A percentile compares a stretch with the other conserved stretches of the same genome.
These are phyloP conservation scores for Boechera stricta DNA, from an alignment of 345 rosid genomes.

Conservation along the genomic window DNA sequence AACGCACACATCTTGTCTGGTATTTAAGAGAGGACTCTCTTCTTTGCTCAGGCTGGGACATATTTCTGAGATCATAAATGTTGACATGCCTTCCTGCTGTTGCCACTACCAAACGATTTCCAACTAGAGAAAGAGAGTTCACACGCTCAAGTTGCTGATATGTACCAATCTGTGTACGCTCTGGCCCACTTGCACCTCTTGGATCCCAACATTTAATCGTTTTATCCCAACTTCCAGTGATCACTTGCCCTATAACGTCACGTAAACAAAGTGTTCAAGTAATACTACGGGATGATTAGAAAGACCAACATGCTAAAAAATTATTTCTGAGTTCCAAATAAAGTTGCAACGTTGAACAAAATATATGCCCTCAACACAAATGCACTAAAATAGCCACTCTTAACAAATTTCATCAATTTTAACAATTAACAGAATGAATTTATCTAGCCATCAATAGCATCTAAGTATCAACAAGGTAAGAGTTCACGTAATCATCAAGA, in stretches of 20 bases:
- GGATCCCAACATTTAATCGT: slow-evolving; percentile 98
- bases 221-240: slow-evolving; percentile 97
- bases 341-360: slow-evolving; percentile 1
- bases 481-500: slow-evolving; percentile 2
- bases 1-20: slow-evolving; percentile 93
- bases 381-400: not conserved
- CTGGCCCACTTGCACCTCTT: slow-evolving; percentile 92
- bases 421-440: not conserved
- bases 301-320: slow-evolving; percentile 12
- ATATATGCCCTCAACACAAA: not conserved
- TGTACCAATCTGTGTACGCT: slow-evolving; percentile 81
- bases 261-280: slow-evolving; percentile 21
- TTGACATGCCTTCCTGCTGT: slow-evolving; percentile 97
- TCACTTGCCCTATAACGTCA: slow-evolving; percentile 75
- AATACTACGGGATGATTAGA: not conserved
- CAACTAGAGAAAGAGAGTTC: slow-evolving; percentile 89
- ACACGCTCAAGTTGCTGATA: slow-evolving; percentile 95
- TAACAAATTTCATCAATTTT: not conserved
- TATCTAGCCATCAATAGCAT: not conserved
- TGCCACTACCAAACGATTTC: slow-evolving; percentile 90
- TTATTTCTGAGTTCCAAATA: slow-evolving; percentile 1
- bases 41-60: slow-evolving; percentile 97
- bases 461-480: slow-evolving; percentile 3
- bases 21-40: slow-evolving; percentile 95
- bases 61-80: slow-evolving; percentile 86